phyloP scores from a whole-genome alignment of 106 monocot genomes.

The Acanthochlamys bracteata region DNA sequence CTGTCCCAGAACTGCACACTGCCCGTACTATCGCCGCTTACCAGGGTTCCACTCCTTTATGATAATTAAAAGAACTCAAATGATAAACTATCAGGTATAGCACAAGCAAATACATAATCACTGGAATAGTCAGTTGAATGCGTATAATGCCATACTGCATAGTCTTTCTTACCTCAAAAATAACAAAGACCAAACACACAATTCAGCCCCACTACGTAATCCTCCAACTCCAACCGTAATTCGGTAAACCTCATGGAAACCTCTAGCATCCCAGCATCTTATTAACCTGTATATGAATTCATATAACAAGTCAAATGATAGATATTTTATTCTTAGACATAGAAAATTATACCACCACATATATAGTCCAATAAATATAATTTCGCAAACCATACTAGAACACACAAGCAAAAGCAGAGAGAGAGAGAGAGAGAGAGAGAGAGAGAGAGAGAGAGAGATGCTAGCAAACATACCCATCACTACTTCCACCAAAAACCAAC shows the following conservation, averaged over 20 bases:
- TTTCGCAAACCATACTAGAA: background rate
- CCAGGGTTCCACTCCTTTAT: slow-evolving; percentile 72
- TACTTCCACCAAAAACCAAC: slow-evolving; percentile 76
- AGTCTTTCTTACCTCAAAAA: slow-evolving; percentile 53
- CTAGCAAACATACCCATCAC: slow-evolving; percentile 69
- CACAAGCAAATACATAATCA: background rate
- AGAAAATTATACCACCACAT: background rate
- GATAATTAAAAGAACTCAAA: background rate
- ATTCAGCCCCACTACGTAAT: slow-evolving; percentile 46
- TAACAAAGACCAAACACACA: slow-evolving; percentile 87
- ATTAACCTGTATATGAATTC: slow-evolving; percentile 46
- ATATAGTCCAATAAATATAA: background rate
- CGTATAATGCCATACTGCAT: background rate
- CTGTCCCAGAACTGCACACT: slow-evolving; percentile 98
- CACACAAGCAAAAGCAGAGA: background rate
- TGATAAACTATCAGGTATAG: background rate
- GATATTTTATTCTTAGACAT: background rate
- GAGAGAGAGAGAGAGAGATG: background rate
- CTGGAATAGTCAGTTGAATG: background rate
- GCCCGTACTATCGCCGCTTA: slow-evolving; percentile 96
- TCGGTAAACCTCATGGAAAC: slow-evolving; percentile 63
- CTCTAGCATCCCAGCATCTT: slow-evolving; percentile 71
- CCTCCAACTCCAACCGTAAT: slow-evolving; percentile 86
- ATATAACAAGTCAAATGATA: background rate
- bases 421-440: background rate